Evolutionary conservation across 2,329 filamentous ascomycete species (phyloP).

Genomic region (Pezicula radicicola): DNA sequence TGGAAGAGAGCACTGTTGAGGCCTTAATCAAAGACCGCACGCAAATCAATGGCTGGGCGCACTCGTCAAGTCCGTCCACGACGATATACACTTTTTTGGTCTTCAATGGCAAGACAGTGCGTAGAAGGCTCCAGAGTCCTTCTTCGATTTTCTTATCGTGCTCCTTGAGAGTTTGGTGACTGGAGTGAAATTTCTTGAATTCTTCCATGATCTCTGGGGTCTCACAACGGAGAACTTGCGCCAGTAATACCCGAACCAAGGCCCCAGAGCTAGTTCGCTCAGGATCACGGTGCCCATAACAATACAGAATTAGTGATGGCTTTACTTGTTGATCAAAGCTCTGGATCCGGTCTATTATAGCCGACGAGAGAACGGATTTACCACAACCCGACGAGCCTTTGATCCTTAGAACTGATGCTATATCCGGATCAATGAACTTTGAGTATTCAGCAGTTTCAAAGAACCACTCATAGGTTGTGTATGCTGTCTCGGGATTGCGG

Average conservation of each 20-base stretch:
- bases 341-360: slow-evolving; percentile 1
- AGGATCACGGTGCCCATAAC: not conserved
- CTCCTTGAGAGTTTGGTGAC: not conserved
- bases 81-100: slow-evolving; percentile 4
- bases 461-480: slow-evolving; percentile 1
- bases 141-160: slow-evolving; percentile 1
- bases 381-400: slow-evolving; percentile 2
- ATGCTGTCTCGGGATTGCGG: not conserved
- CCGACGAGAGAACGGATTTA: slow-evolving; percentile 2
- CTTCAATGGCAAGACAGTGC: not conserved
- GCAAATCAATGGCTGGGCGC: not conserved
- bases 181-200: not conserved
- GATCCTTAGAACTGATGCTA: not conserved
- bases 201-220: not conserved
- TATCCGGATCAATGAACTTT: not conserved
- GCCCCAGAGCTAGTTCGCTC: not conserved
- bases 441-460: not conserved
- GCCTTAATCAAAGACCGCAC: not conserved
- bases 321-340: not conserved
- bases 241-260: not conserved
- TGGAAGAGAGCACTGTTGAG: not conserved
- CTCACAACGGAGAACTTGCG: not conserved
- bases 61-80: slow-evolving; percentile 4
- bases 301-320: not conserved
- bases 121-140: not conserved